Evolutionary conservation across 495 filamentous ascomycete genomes (phyloP), one percentile per base, ranked within the genome.

Genomic region (Trichoderma virens): DNA sequence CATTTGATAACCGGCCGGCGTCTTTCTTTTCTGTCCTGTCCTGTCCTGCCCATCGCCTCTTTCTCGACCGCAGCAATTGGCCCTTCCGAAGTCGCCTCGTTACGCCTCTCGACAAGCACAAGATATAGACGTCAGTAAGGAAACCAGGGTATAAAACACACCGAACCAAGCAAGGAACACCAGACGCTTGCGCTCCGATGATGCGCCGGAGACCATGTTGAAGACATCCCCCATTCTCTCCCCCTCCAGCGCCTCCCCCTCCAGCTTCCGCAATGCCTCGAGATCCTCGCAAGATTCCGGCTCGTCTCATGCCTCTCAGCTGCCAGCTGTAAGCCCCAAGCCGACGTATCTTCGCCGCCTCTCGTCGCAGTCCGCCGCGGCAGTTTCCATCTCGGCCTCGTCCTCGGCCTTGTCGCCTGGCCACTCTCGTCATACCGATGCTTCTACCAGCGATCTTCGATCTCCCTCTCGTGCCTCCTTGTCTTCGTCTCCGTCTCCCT

Each of bases 141-240:
- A 27, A 27, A 54, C 6, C 41, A 27, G 45, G n/a, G 5, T 2
- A 43, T 14, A n/a, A 14, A n/a, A 14, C 39, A 43, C 18, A 43
- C 18, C 39, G 39, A 47, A n/a, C n/a, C n/a, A n/a, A n/a, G n/a
- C 30, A 30, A n/a, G 60, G 18, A 18, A 23, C 3, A n/a, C 25
- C 11, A 16, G 51, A 31, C 6, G 27, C 51, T 13, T 25, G 51
- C 51, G 51, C 51, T 31, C 51, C 62, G 39, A 69, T 64, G 64
- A 72, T 68, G 70, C 70, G 66, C 64, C 63, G 69, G 51, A 56
- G 51, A 81, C 70, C 72, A 82, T 82, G 78, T 77, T 82, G 75
- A 76, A 78, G 67, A 77, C 73, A 67, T 79, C 78, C 65, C 75
- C 78, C 66, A 73, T 74, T 62, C 71, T 72, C 68, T 67, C 79